A percentile compares a stretch with the other conserved stretches of the same genome.
Conservation (phyloP, 257 asterid genomes). For the Dorcoceras hygrometricum region DNA sequence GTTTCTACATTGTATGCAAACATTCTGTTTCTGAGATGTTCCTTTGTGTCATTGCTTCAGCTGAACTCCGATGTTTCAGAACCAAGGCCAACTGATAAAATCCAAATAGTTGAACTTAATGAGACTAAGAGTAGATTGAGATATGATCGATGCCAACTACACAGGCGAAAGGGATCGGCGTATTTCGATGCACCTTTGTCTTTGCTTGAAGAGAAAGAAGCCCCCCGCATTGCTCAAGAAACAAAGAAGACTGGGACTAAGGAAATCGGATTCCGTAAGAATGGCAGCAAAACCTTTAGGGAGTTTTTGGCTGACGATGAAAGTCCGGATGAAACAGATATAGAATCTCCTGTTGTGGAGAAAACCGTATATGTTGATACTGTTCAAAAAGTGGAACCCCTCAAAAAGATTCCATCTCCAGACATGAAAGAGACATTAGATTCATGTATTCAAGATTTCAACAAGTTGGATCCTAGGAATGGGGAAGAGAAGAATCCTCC, state of each 20-base stretch:
- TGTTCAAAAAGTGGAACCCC: conserved; percentile 19
- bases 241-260: conserved; percentile 7
- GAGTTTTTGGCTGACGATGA: conserved; percentile 20
- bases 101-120: conserved; percentile 27
- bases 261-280: conserved; percentile 11
- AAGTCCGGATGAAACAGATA: conserved; percentile 17
- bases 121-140: conserved; percentile 26
- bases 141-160: conserved; percentile 20
- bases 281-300: conserved; percentile 22
- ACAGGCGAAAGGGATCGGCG: conserved; percentile 21
- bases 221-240: conserved; percentile 21
- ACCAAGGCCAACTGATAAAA: neutral
- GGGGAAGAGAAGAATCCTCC: conserved; percentile 23
- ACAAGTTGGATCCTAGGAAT: conserved; percentile 26
- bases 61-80: conserved; percentile 30
- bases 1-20: too few relatives aligned
- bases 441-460: conserved; percentile 24
- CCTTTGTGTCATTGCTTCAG: conserved; percentile 24
- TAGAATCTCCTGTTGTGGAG: conserved; percentile 26
- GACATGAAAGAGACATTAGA: conserved; percentile 17
- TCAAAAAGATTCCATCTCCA: neutral
- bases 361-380: conserved; percentile 19
- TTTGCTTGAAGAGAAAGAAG: conserved; percentile 27
- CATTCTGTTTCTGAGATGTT: conserved; percentile 28
- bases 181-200: conserved; percentile 18